Conservation (phyloP, 2,329 filamentous ascomycete genomes). For the Colletotrichum lupini region DNA sequence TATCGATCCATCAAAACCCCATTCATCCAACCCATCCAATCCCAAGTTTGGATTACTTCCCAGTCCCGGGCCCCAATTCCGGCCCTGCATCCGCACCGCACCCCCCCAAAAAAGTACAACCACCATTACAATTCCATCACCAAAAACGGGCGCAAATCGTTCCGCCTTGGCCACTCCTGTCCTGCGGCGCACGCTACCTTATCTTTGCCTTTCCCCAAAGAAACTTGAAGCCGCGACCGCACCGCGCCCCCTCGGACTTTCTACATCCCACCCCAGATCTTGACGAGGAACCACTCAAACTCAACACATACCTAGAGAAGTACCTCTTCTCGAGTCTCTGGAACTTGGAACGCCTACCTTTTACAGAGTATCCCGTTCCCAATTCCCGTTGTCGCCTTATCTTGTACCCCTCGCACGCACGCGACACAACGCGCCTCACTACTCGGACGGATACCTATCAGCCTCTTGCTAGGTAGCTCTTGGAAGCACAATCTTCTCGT, state of each 20-base stretch:
- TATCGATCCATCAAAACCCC: slow-evolving; percentile 30
- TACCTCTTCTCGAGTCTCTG: too few relatives aligned
- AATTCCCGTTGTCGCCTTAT: slow-evolving; percentile 23
- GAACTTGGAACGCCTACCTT: too few relatives aligned
- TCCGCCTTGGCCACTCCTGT: slow-evolving; percentile 29
- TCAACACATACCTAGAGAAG: neutral
- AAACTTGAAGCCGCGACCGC: neutral
- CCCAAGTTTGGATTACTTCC: slow-evolving; percentile 32
- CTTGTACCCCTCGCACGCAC: slow-evolving; percentile 21
- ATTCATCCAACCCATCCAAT: slow-evolving; percentile 27
- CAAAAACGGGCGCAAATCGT: slow-evolving; percentile 37
- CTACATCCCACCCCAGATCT: slow-evolving; percentile 26
- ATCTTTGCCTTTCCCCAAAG: slow-evolving; percentile 21
- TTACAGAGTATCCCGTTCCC: neutral
- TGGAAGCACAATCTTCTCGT: slow-evolving; percentile 13
- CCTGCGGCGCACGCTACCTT: slow-evolving; percentile 27
- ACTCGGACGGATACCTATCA: neutral
- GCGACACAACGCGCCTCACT: slow-evolving; percentile 1
- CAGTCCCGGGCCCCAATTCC: slow-evolving; percentile 19
- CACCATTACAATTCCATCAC: slow-evolving; percentile 30
- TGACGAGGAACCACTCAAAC: neutral
- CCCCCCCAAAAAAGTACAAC: slow-evolving; percentile 4
- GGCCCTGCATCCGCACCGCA: slow-evolving; percentile 19
- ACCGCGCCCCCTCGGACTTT: slow-evolving; percentile 15
- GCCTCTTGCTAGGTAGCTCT: neutral